These are phyloP conservation scores for baker's yeast (Saccharomyces cerevisiae) DNA, from an alignment of 805 yeast genomes.

Conservation along the genomic window DNA sequence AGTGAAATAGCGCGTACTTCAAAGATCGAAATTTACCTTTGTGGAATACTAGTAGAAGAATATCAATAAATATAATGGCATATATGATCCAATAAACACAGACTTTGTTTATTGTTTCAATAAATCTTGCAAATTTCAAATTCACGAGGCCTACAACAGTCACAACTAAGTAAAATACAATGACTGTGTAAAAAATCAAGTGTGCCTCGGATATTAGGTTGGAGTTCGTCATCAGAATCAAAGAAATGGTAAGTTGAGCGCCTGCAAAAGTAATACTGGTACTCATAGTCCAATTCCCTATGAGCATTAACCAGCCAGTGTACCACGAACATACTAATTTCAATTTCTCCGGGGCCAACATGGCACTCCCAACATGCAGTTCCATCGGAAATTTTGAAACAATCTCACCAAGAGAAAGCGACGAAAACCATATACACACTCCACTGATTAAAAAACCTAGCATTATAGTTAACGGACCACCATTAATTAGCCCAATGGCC, in stretches of 20 bases:
- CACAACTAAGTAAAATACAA: conserved; percentile 49
- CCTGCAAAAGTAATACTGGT: conserved; percentile 70
- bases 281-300: conserved; percentile 75
- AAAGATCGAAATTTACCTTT: conserved; percentile 48
- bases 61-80: conserved; percentile 60
- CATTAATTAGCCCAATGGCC: conserved; percentile 63
- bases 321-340: conserved; percentile 62
- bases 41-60: conserved; percentile 50
- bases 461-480: conserved; percentile 67
- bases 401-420: conserved; percentile 68
- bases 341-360: conserved; percentile 50
- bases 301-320: conserved; percentile 66
- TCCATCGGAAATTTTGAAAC: conserved; percentile 71
- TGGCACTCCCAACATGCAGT: conserved; percentile 69
- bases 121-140: conserved; percentile 46
- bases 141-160: conserved; percentile 55
- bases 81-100: conserved; percentile 72
- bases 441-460: conserved; percentile 69
- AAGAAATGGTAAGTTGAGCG: conserved; percentile 60
- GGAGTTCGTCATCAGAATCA: conserved; percentile 53
- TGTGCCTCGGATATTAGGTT: conserved; percentile 46
- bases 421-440: conserved; percentile 53
- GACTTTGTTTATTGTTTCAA: conserved; percentile 56
- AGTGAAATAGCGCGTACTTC: conserved; percentile 51
- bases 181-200: conserved; percentile 42